Conservation (phyloP, 768 basidiomycete species). For the Daedaleopsis sinensis region DNA sequence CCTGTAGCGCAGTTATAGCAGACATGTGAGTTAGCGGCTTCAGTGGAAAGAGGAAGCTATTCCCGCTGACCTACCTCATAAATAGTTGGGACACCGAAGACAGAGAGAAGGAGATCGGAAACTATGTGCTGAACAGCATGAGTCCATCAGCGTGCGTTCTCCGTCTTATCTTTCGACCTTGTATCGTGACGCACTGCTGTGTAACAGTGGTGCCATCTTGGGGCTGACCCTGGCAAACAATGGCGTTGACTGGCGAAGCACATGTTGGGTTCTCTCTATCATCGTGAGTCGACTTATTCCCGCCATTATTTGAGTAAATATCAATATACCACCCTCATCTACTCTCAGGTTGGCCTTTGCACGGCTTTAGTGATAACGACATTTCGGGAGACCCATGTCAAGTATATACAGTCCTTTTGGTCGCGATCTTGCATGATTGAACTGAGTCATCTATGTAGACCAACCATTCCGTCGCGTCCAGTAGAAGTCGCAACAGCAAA, state of each 20-base stretch:
- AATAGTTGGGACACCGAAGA: slow-evolving; percentile 62
- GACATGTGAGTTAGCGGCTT: background rate
- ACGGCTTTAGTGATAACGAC: slow-evolving; percentile 53
- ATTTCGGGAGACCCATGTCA: slow-evolving; percentile 56
- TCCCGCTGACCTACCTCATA: background rate
- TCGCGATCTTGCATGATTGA: too few species aligned
- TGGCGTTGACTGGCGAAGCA: slow-evolving; percentile 57
- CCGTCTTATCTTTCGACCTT: background rate
- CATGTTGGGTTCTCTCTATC: slow-evolving; percentile 64
- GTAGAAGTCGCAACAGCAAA: too few species aligned
- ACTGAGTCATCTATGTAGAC: too few species aligned
- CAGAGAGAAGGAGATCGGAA: slow-evolving; percentile 67
- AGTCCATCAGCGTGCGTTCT: slow-evolving; percentile 50
- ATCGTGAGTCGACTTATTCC: slow-evolving; percentile 34
- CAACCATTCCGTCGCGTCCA: too few species aligned
- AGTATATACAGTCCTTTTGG: background rate
- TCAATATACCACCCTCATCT: too few species aligned
- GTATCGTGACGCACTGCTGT: background rate
- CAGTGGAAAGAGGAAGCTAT: background rate
- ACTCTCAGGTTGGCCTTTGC: slow-evolving; percentile 41
- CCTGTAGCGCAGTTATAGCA: background rate
- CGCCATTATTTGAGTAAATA: background rate
- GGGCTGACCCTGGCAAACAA: slow-evolving; percentile 36
- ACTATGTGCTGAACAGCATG: slow-evolving; percentile 48
- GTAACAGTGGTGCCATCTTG: slow-evolving; percentile 25